phyloP scores from a whole-genome alignment of 768 basidiomycete species.

The Basidioascus undulatus region DNA sequence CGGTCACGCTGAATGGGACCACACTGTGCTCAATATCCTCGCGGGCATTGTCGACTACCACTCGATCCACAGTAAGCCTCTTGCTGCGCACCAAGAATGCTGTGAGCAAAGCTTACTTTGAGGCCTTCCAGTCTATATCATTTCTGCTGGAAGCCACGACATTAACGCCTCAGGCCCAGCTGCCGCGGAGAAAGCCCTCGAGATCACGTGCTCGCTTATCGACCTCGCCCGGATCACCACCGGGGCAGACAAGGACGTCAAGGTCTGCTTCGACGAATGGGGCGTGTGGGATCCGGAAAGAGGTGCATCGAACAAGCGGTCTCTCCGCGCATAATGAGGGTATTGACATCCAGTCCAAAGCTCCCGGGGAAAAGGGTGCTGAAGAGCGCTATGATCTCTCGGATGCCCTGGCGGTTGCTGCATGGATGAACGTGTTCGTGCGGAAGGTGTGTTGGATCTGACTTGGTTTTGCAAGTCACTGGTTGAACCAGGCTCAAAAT shows the following conservation, averaged over 20 bases:
- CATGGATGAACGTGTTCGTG: too few species aligned
- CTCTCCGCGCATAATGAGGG: too few species aligned
- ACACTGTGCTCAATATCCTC: constrained; percentile 15
- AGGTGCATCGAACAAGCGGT: too few species aligned
- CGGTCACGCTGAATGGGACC: constrained; percentile 21
- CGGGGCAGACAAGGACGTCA: constrained; percentile 11
- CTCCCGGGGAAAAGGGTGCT: too few species aligned
- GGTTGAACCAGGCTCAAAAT: too few species aligned
- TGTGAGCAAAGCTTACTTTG: neutral
- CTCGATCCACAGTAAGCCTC: constrained; percentile 19
- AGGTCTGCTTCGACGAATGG: constrained; percentile 31
- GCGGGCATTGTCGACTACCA: constrained; percentile 26
- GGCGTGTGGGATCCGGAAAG: constrained; percentile 27
- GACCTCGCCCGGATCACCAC: constrained; percentile 23
- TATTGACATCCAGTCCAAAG: too few species aligned
- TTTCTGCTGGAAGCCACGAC: constrained; percentile 24
- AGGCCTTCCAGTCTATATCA: constrained; percentile 20
- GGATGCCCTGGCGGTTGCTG: too few species aligned
- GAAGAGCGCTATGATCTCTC: too few species aligned
- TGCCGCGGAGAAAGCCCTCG: constrained; percentile 30
- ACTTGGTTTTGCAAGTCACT: too few species aligned
- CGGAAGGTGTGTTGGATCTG: too few species aligned
- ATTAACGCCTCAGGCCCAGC: constrained; percentile 32
- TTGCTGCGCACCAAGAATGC: neutral
- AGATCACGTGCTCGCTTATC: constrained; percentile 27